Conservation (phyloP, 768 basidiomycete species). For the Auricularia heimuer region DNA sequence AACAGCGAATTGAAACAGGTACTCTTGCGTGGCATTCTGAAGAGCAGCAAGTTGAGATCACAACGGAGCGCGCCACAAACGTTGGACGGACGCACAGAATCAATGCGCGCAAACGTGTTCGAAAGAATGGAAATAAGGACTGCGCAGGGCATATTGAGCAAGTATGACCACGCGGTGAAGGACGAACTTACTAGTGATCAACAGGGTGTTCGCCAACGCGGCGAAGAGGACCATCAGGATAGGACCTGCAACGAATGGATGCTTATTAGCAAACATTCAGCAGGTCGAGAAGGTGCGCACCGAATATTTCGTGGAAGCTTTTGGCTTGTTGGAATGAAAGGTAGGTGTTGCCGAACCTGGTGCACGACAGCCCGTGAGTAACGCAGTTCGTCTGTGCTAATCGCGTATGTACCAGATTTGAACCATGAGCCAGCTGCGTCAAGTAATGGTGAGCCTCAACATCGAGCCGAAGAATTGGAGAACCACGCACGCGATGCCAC, state of each 20-base stretch:
- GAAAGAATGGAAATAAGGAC: conserved; percentile 85
- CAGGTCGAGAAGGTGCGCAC: conserved; percentile 17
- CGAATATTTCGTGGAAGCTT: conserved; percentile 43
- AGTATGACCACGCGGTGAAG: neutral
- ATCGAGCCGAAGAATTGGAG: neutral
- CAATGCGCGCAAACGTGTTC: conserved; percentile 76
- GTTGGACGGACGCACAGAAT: conserved; percentile 33
- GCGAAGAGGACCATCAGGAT: conserved; percentile 74
- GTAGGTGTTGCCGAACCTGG: conserved; percentile 12
- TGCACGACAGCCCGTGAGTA: neutral
- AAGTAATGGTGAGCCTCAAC: too few relatives aligned
- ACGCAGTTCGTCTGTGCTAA: neutral
- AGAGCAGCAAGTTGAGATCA: neutral
- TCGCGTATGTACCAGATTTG: neutral
- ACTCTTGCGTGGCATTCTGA: conserved; percentile 59
- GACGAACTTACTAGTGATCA: conserved; percentile 59
- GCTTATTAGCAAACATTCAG: too few relatives aligned
- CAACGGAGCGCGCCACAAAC: neutral
- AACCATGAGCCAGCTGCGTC: neutral
- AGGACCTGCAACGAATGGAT: conserved; percentile 29
- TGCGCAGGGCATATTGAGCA: conserved; percentile 6
- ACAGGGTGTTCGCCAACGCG: conserved; percentile 65
- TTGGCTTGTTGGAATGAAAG: conserved; percentile 34
- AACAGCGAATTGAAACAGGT: conserved; percentile 80
- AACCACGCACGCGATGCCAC: neutral